Base-by-base conservation (phyloP, 1,284 basidiomycete genomes). In the Microbotryomycetes sp. region DNA sequence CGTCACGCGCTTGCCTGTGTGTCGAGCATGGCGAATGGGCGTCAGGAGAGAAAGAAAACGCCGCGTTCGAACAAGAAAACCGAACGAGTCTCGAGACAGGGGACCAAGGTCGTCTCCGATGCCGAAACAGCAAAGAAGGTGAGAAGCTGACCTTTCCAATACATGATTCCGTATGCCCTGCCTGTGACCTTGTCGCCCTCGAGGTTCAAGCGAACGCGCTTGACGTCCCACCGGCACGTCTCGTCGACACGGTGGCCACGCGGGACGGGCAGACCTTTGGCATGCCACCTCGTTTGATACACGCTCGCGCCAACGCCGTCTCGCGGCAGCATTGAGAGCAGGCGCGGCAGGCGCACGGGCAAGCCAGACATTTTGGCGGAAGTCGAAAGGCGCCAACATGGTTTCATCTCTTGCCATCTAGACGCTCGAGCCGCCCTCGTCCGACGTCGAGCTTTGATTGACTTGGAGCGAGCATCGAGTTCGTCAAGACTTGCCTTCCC, bases 131-230 rank as follows among this genome's bases (percentile, higher is more conserved):
- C 11, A 41, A n/a, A n/a, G n/a, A n/a, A n/a, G n/a, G n/a, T n/a
- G 47, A 16, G 28, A 9, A 30, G 75, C 85, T 58, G 49, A 88
- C 88, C 87, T 78, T 80, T 82, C 87, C 88, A 90, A 57, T 82
- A 79, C 13, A 88, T 74, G 60, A 79, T 78, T 5, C 88, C 88
- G 86, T 86, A 89, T 13, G 82, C 87, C 71, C 85, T 87, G 3
- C 87, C 88, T 66, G 86, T 83, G 30, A 74, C 78, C n/a, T 86
- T 85, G 67, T 84, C 83, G 46, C 78, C 76, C 74, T 88, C 52
- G 31, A n/a, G 27, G 18, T 57, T 87, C 68, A 89, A 80, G 61
- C 77, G 76, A 27, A 85, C 81, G 68, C 81, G 78, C 6, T 86
- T 87, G 50, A 91, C 80, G 52, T 82, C 75, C 86, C 86, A 91